These are phyloP conservation scores for Magnolia officinalis DNA, from an alignment of 164 flowering plant species.

Conservation along the genomic window DNA sequence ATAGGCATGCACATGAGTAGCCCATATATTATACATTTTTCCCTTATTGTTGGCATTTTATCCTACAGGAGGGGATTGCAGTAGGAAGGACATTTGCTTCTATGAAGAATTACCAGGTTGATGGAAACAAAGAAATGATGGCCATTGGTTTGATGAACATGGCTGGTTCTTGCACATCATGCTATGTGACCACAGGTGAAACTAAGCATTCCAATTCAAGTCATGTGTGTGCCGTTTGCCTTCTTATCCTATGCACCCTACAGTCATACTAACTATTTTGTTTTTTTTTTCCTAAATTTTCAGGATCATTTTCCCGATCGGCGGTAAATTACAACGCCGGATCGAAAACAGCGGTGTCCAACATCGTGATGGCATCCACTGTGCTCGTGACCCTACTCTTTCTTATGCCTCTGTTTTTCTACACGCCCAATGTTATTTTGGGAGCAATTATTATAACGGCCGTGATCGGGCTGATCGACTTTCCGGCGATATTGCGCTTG, in stretches of 20 bases:
- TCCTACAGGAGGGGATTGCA: constrained; percentile 70
- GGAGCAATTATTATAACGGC: constrained; percentile 36
- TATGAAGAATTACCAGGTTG: constrained; percentile 61
- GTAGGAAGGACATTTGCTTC: constrained; percentile 80
- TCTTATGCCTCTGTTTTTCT: constrained; percentile 33
- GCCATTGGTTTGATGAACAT: constrained; percentile 79
- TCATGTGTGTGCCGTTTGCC: background rate
- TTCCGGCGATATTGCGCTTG: constrained; percentile 17
- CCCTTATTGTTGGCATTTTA: background rate
- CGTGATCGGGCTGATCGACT: constrained; percentile 36
- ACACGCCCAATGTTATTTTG: constrained; percentile 32
- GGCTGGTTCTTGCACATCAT: constrained; percentile 70
- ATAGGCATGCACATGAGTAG: too few relatives aligned
- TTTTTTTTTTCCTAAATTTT: background rate
- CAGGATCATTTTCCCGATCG: constrained; percentile 45
- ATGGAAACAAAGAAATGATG: constrained; percentile 86
- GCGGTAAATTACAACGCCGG: constrained; percentile 44
- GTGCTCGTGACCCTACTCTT: constrained; percentile 35
- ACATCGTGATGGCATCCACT: constrained; percentile 33
- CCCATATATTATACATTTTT: too few relatives aligned
- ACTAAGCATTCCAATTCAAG: background rate
- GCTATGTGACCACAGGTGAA: constrained; percentile 73
- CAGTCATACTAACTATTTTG: background rate
- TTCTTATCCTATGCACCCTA: background rate
- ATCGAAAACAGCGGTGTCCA: constrained; percentile 30